A percentile compares a stretch with the other conserved stretches of the same genome.
These are phyloP conservation scores for Malus sieversii DNA, from an alignment of 306 rosid species.

Conservation along the genomic window DNA sequence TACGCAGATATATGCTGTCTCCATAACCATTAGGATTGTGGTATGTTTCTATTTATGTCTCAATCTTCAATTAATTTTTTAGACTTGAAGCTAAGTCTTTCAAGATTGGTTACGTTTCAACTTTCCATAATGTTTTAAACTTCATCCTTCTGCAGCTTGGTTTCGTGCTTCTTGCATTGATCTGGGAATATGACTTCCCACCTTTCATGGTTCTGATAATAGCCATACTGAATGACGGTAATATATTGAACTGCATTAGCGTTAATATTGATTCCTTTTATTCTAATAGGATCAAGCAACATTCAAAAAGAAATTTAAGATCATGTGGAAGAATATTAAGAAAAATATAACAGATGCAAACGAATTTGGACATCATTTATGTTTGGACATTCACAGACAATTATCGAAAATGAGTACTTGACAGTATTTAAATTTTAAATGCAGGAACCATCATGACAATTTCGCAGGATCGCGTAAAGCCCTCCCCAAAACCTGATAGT, in stretches of 20 bases:
- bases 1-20: conserved; percentile 79
- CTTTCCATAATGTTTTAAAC: conserved; percentile 12
- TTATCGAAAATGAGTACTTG: not conserved
- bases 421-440: not conserved
- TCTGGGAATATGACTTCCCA: conserved; percentile 89
- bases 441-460: conserved; percentile 86
- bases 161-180: conserved; percentile 70
- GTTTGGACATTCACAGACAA: too few relatives aligned
- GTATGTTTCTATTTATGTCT: conserved; percentile 33
- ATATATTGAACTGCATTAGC: conserved; percentile 6
- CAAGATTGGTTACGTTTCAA: conserved; percentile 3
- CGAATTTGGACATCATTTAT: not conserved
- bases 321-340: not conserved
- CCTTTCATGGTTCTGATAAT: conserved; percentile 87
- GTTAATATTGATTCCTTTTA: not conserved
- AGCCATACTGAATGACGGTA: conserved; percentile 90
- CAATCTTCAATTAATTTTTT: conserved; percentile 6
- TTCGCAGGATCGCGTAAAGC: conserved; percentile 75
- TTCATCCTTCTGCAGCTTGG: conserved; percentile 64
- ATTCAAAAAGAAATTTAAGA: not conserved
- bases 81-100: not conserved
- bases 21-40: conserved; percentile 86
- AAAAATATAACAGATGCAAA: not conserved
- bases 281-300: not conserved
- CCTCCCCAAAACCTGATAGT: conserved; percentile 82